Percentiles rank a stretch among this genome's conserved stretches.
Evolutionary conservation across 139 green algal genomes (phyloP).

Genomic region (Coccomyxa sp.): DNA sequence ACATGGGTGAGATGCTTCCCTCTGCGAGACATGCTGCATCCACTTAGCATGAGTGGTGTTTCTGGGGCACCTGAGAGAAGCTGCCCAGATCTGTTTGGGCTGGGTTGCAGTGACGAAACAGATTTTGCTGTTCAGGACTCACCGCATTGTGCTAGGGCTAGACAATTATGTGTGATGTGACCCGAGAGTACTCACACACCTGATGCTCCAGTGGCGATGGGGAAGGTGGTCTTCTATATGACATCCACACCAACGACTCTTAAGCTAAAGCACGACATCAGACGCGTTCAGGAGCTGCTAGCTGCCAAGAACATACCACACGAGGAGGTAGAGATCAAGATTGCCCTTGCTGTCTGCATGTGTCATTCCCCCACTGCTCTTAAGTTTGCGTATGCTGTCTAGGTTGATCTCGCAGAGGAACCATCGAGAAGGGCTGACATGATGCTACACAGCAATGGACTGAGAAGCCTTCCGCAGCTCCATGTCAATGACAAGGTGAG

Average conservation of each 20-base stretch:
- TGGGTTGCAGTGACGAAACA: too few species aligned
- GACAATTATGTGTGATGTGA: too few species aligned
- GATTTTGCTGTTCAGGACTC: too few species aligned
- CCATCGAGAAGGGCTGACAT: slow-evolving; percentile 33
- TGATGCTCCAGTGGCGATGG: too few species aligned
- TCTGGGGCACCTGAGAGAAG: too few species aligned
- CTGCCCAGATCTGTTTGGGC: too few species aligned
- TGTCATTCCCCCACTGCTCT: not conserved
- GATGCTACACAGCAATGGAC: slow-evolving; percentile 30
- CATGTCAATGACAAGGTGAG: slow-evolving; percentile 44
- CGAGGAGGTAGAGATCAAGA: slow-evolving; percentile 26
- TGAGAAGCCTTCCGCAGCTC: slow-evolving; percentile 43
- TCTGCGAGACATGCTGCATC: too few species aligned
- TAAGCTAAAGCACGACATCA: slow-evolving; percentile 50
- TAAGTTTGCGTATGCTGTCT: not conserved
- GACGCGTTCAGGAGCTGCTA: slow-evolving; percentile 36
- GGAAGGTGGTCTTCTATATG: slow-evolving; percentile 36
- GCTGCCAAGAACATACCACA: slow-evolving; percentile 46
- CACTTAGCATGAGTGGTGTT: too few species aligned
- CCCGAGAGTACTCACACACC: too few species aligned
- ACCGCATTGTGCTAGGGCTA: too few species aligned
- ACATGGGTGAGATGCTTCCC: too few species aligned
- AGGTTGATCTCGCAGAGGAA: slow-evolving; percentile 51
- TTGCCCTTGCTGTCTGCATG: not conserved
- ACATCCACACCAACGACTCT: slow-evolving; percentile 35